Base-by-base conservation (phyloP, 768 basidiomycete species). In the Stropharia rugosoannulata region DNA sequence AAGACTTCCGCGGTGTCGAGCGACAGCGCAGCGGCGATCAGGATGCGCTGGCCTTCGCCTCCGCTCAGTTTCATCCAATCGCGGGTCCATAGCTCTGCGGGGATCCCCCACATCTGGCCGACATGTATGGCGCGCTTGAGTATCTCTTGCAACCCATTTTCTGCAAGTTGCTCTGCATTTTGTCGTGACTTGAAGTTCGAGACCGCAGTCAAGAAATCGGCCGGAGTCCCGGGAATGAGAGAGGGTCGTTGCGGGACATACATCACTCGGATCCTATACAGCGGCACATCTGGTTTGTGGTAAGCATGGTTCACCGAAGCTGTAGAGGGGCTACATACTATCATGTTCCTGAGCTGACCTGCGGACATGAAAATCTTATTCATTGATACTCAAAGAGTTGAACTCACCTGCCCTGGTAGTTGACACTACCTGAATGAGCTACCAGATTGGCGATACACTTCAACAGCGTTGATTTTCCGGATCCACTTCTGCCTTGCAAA, bases 231-330 rank as follows among this genome's bases (percentile, higher is more conserved):
- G 1, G 92, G 83, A 18, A 96, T 81, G n/a, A 95, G 75, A 1
- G 93, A 89, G 0, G 94, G 88, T 39, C 94, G 78, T 70, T 96
- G 94, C 1, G 94, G 93, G 22, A 95, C 86, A 67, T 96, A 96
- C 56, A 87, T 80, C 2, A 96, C 85, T 52, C 79, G 80, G 0
- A 87, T 93, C 49, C 94, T 84, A 71, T 86, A 96, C 15, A 67
- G 66, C 2, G 94, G 91, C 19, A 94, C 81, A 11, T 89, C 92
- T 67, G 36, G 56, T 51, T 54, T 44, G 15, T 37, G 13, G 16
- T 50, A 12, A 49, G 16, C n/a, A 27, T 15, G 22, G 38, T 22
- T 43, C 13, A 47, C 15, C n/a, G 38, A 22, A 11, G 19, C 22
- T 36, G 19, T 41, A 46, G 5, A 22, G 45, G 13, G 54, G 16